phyloP scores from a whole-genome alignment of 495 filamentous ascomycete genomes.

The Lindgomyces ingoldianus region DNA sequence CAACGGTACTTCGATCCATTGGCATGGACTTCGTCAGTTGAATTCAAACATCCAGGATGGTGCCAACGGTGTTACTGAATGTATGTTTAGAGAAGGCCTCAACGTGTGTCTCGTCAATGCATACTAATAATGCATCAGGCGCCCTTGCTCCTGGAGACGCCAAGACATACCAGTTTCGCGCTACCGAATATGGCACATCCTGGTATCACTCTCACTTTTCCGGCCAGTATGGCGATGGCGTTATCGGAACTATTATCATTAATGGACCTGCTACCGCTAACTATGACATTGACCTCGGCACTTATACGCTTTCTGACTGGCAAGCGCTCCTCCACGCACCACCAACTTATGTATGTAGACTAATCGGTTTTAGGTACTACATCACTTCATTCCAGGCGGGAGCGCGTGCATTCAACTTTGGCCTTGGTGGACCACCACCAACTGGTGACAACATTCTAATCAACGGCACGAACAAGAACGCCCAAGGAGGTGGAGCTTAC shows the following conservation, averaged over 20 bases:
- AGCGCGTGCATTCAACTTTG: slow-evolving; percentile 14
- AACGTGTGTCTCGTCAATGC: background rate
- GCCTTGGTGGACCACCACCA: slow-evolving; percentile 31
- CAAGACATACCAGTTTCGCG: slow-evolving; percentile 42
- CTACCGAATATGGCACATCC: slow-evolving; percentile 43
- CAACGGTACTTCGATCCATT: slow-evolving; percentile 46
- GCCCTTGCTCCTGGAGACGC: slow-evolving; percentile 42
- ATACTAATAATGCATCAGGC: slow-evolving; percentile 10
- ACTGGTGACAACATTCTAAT: slow-evolving; percentile 42
- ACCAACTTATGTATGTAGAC: background rate
- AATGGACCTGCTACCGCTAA: slow-evolving; percentile 45
- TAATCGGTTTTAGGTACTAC: slow-evolving; percentile 33
- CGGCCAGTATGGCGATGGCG: slow-evolving; percentile 46
- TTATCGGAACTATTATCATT: slow-evolving; percentile 43
- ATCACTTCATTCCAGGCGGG: slow-evolving; percentile 36
- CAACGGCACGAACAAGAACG: slow-evolving; percentile 43
- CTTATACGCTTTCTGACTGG: slow-evolving; percentile 42
- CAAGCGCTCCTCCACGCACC: background rate
- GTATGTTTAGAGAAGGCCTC: slow-evolving; percentile 14
- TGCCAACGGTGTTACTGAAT: slow-evolving; percentile 45
- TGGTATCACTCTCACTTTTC: slow-evolving; percentile 47
- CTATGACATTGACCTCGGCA: slow-evolving; percentile 45
- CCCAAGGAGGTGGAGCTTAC: slow-evolving; percentile 38
- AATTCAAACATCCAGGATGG: slow-evolving; percentile 40
- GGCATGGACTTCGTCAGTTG: slow-evolving; percentile 45